Evolutionary conservation across 441 rosid genomes (phyloP).

Genomic region (Sinapis alba): DNA sequence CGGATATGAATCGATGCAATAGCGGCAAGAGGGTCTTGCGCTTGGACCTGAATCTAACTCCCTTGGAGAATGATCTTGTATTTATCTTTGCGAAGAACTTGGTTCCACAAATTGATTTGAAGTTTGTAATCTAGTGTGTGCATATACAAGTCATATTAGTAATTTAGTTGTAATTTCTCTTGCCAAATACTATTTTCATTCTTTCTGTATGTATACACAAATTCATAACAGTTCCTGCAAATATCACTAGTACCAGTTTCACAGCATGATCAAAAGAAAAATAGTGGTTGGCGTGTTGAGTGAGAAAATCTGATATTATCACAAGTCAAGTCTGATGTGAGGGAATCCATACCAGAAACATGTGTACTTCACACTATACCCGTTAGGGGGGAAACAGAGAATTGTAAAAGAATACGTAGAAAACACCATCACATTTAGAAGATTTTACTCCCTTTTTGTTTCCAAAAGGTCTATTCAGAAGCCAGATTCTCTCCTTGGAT

Average conservation of each 20-base stretch:
- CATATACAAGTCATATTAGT: neutral
- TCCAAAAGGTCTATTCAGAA: conserved; percentile 22
- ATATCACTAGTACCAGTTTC: conserved; percentile 1
- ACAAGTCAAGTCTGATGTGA: conserved; percentile 20
- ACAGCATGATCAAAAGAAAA: neutral
- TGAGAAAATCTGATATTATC: conserved; percentile 28
- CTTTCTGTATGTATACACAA: neutral
- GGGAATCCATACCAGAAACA: conserved; percentile 28
- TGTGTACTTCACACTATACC: conserved; percentile 21
- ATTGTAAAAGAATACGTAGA: conserved; percentile 16
- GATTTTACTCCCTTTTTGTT: neutral
- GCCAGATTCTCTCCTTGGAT: conserved; percentile 16
- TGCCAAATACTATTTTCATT: conserved; percentile 7
- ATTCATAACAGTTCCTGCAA: neutral
- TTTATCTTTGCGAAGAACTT: conserved; percentile 45
- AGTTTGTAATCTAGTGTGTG: conserved; percentile 19
- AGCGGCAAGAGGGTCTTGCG: conserved; percentile 47
- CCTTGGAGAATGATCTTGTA: conserved; percentile 68
- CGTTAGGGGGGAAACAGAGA: conserved; percentile 13
- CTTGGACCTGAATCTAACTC: conserved; percentile 71
- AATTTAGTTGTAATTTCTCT: neutral
- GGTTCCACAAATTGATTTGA: conserved; percentile 48
- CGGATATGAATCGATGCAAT: conserved; percentile 44
- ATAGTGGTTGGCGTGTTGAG: neutral
- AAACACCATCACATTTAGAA: conserved; percentile 23